These are phyloP conservation scores for Haematococcus sp. DNA, from an alignment of 139 green algal genomes.

Conservation along the genomic window DNA sequence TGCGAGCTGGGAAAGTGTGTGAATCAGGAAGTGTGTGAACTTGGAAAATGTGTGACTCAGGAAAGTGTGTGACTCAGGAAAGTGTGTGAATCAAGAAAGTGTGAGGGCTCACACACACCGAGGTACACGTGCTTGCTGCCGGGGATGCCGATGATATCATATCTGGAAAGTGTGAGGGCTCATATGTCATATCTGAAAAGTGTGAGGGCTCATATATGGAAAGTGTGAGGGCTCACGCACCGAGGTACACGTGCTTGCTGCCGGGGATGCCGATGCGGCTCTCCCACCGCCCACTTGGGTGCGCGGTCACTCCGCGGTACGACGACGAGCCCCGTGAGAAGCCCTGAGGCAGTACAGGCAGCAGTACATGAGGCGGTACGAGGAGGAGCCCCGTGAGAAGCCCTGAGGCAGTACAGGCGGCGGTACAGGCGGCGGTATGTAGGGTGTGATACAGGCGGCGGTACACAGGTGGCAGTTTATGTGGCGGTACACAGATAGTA, in stretches of 20 bases:
- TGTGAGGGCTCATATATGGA: no score
- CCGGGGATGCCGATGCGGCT: constrained; percentile 81
- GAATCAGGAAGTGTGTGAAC: no score
- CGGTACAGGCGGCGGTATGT: constrained; percentile 63
- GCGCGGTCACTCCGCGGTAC: constrained; percentile 83
- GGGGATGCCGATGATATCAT: constrained; percentile 65
- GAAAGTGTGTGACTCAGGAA: no score
- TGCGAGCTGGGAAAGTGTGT: no score
- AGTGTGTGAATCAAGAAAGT: no score
- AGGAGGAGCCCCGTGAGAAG: constrained; percentile 80
- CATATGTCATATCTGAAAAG: no score
- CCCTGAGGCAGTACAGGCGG: constrained; percentile 56
- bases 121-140: constrained; percentile 89
- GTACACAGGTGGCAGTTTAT: no score
- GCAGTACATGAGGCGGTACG: constrained; percentile 61
- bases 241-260: constrained; percentile 89
- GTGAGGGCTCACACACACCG: constrained; percentile 52
- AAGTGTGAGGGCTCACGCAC: constrained; percentile 69
- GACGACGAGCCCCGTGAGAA: constrained; percentile 81
- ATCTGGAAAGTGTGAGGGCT: no score
- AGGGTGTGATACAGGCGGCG: constrained; percentile 18
- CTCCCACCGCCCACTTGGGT: constrained; percentile 86
- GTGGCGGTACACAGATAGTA: no score
- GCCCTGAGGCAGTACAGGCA: constrained; percentile 56
- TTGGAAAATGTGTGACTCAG: no score